Base-by-base conservation (phyloP, 164 flowering plant genomes). In the Vitis cinerea region DNA sequence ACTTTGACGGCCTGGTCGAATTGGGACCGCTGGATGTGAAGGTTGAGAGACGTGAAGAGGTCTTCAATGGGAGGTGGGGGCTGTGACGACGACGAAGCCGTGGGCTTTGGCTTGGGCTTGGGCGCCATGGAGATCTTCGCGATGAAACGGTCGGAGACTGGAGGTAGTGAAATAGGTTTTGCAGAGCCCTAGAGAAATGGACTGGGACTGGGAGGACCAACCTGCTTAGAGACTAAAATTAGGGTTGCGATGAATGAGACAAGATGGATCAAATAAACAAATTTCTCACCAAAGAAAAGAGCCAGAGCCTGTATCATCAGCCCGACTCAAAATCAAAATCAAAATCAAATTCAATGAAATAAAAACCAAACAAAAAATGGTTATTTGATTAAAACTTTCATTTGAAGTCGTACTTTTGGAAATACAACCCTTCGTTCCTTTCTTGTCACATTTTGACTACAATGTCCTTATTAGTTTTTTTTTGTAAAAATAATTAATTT, bases 1-100 rank as follows among this genome's bases (percentile, higher is more conserved):
- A 90, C 81, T 79, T 88, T 93, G 69, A 86, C 88, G 65, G 90
- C 92, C 58, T 86, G 87, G 13, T 82, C 82, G 74, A 71, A 88
- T 50, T 91, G 91, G 14, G 86, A 86, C 27, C 82, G 78, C 64
- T 86, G 78, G 71, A 89, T 81, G 82, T 88, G 94, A 9, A 86
- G 81, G 78, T 87, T 81, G 69, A 95, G 93, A 17, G 87, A 66
- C 9, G 97, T 67, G 86, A 95, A 95, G 23, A 93, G 93, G 72
- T 95, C 98, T 76, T 95, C 99, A 19, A 93, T 76, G 1, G 92
- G 60, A 1, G 81, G 78, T 1, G 81, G 76, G 1, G 87, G 86
- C 70, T 67, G 90, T 66, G 79, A 71, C 51, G 82, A 77, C 50
- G 77, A 19, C 5, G 77, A 17, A 8, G 79, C 64, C 27, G 80